Evolutionary conservation across 108 stramenopile genomes (phyloP).

Genomic region (Stephanodiscus minutulus): DNA sequence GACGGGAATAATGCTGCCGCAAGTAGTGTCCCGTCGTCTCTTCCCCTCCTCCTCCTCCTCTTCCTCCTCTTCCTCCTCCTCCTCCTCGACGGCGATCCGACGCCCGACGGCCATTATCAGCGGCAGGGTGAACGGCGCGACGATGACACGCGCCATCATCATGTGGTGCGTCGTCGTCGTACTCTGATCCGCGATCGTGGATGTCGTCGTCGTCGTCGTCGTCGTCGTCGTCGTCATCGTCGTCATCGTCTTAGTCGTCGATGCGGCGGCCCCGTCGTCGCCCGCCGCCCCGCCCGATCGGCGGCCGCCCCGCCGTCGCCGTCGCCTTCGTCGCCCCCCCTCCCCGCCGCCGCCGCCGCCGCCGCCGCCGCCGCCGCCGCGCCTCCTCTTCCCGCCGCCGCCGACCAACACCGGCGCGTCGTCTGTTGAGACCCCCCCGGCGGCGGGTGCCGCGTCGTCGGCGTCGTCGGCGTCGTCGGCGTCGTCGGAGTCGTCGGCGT

Average conservation of each 20-base stretch:
- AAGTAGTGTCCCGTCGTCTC: background rate
- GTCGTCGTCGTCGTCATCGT: background rate
- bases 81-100: background rate
- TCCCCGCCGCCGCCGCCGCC: background rate
- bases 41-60: background rate
- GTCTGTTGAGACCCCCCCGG: too few relatives aligned
- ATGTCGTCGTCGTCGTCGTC: background rate
- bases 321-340: too few relatives aligned
- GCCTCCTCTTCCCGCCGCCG: background rate
- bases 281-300: too few relatives aligned
- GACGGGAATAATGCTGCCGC: background rate
- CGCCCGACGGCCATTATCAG: conserved; percentile 16
- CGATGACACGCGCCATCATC: conserved; percentile 46
- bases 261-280: too few relatives aligned
- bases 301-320: too few relatives aligned
- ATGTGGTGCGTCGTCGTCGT: conserved; percentile 28
- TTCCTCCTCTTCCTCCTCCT: background rate
- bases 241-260: too few relatives aligned
- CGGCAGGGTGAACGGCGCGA: conserved; percentile 42
- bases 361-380: background rate
- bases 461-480: too few relatives aligned
- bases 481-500: background rate
- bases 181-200: too few relatives aligned
- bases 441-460: background rate
- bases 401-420: background rate